Evolutionary conservation across 805 yeast genomes (phyloP), one percentile per base, ranked within the genome.

Genomic region (Brettanomyces sp.): DNA sequence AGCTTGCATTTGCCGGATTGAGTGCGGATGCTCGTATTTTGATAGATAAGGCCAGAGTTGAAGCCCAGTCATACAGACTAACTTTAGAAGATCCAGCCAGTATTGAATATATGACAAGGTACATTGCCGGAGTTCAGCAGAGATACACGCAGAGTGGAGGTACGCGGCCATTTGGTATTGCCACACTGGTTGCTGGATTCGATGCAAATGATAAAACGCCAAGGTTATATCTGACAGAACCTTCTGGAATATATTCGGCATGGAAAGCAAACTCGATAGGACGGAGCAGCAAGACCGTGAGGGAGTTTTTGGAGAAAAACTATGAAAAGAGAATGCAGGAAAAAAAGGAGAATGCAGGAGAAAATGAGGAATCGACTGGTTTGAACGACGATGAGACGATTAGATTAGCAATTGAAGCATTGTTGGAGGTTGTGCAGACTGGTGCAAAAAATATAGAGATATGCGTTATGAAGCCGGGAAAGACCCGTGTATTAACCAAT

Each of bases 211-310:
- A 88, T 66, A 67, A 66, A 22, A 76, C 73, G 33, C 97, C 98
- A 40, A 82, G 78, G 62, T 75, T 93, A 53, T 93, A 82, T 68
- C 95, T 86, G 65, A 93, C 99, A 11, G 99, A 93, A 65, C 99
- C 99, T 39, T 85, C 95, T 41, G 99, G 99, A 24, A 91, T 93
- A 53, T 91, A 84, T 63, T 86, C 95, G 42, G 95, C 96, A 3
- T 93, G 99, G 99, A 87, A 90, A 64, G 97, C 98, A 33, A 91
- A 87, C 62, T 89, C 98, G 18, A 93, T 93, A 59, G 99, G 99
- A 48, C 80, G 96, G 60, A 85, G 93, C 50, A 78, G 93, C 51
- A 91, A 93, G 65, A 91, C 98, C 3, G 97, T 93, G 34, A 82
- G 95, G 56, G 99, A 93, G 64, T 86, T 90, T 56, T 75, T 93